A percentile compares a stretch with the other conserved stretches of the same genome.
Conservation (phyloP, 805 yeast genomes). For the Blastobotrys mokoenaii region DNA sequence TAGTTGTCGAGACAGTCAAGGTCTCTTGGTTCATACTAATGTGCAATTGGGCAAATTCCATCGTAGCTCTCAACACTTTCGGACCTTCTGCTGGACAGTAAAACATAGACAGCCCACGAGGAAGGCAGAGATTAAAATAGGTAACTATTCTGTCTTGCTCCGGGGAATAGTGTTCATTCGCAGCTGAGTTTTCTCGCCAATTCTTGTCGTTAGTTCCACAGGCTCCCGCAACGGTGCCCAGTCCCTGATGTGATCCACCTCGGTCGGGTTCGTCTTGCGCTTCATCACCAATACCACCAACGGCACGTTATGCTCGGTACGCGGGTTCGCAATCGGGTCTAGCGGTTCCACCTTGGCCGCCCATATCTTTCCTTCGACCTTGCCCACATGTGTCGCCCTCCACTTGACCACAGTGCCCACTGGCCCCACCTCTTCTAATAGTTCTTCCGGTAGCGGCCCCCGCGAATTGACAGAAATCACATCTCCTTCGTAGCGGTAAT, state of each 20-base stretch:
- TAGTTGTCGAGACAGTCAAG: too few species aligned
- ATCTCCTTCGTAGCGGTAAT: neutral
- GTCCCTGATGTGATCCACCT: neutral
- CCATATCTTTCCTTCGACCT: conserved; percentile 9
- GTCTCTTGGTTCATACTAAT: too few species aligned
- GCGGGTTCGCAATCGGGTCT: neutral
- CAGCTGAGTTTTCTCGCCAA: neutral
- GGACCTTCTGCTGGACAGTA: too few species aligned
- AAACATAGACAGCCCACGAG: too few species aligned
- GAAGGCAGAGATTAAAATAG: too few species aligned
- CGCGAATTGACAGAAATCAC: neutral
- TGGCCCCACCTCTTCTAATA: conserved; percentile 2
- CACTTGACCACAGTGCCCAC: conserved; percentile 16
- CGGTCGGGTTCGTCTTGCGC: conserved; percentile 2
- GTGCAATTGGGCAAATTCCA: too few species aligned
- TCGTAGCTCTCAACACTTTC: too few species aligned
- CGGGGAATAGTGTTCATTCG: conserved; percentile 1
- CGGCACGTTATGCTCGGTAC: neutral
- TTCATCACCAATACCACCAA: neutral
- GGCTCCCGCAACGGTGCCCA: neutral
- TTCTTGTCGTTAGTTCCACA: neutral
- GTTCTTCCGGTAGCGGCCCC: neutral
- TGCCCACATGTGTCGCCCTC: conserved; percentile 23
- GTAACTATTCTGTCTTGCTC: neutral
- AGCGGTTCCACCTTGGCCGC: conserved; percentile 21